These are phyloP conservation scores for Urtica urens DNA, from an alignment of 306 rosid genomes.

Conservation along the genomic window DNA sequence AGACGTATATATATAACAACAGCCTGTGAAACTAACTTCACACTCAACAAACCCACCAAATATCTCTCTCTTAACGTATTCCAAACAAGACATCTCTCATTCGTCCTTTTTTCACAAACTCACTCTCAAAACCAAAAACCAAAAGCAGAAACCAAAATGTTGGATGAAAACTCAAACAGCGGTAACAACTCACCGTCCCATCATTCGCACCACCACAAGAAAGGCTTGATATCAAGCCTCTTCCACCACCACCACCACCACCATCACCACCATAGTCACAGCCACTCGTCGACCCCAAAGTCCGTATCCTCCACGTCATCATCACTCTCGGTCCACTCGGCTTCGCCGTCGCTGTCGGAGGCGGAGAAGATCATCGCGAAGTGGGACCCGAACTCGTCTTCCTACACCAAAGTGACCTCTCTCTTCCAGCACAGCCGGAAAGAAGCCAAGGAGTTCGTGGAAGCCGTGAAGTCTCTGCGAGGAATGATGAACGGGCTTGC, in stretches of 20 bases:
- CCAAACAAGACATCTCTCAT: neutral
- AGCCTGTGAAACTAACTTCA: neutral
- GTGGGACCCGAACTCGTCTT: conserved; percentile 31
- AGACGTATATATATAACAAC: no score
- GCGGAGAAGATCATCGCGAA: conserved; percentile 29
- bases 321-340: conserved; percentile 4
- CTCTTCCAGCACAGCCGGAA: conserved; percentile 28
- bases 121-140: neutral
- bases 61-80: neutral
- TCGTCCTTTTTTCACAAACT: neutral
- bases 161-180: conserved; percentile 8
- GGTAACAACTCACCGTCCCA: no score
- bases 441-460: conserved; percentile 29
- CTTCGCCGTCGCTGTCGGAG: conserved; percentile 3
- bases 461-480: conserved; percentile 20
- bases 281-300: conserved; percentile 14
- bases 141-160: neutral
- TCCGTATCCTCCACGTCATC: conserved; percentile 11
- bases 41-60: neutral
- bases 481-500: conserved; percentile 27
- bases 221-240: conserved; percentile 13
- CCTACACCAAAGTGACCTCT: conserved; percentile 20
- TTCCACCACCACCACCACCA: conserved; percentile 3
- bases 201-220: conserved; percentile 10
- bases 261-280: neutral